Evolutionary conservation across 331 rosid species (phyloP).

Genomic region (Erythrophleum ivorense): DNA sequence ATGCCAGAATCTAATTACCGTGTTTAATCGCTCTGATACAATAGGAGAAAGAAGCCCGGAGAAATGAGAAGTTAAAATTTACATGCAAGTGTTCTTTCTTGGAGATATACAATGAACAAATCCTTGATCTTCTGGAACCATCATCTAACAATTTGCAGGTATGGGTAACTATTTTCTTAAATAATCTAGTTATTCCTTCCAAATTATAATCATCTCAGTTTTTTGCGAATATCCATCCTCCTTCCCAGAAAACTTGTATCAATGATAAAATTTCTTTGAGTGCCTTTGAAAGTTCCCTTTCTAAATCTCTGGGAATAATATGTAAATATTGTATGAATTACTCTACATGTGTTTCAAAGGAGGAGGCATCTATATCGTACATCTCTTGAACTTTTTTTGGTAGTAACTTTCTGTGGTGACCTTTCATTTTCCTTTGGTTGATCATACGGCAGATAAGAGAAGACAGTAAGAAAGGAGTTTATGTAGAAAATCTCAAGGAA

Average conservation of each 20-base stretch:
- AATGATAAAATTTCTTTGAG: neutral
- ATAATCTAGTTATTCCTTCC: slow-evolving; percentile 8
- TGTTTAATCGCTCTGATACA: slow-evolving; percentile 29
- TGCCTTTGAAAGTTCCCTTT: neutral
- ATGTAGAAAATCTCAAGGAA: slow-evolving; percentile 94
- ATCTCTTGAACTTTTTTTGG: neutral
- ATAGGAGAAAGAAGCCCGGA: slow-evolving; percentile 91
- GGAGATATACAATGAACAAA: slow-evolving; percentile 97
- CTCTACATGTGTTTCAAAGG: neutral
- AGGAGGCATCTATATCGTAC: slow-evolving; percentile 8
- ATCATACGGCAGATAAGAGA: slow-evolving; percentile 75
- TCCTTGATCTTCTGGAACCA: slow-evolving; percentile 96
- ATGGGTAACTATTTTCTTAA: slow-evolving; percentile 33
- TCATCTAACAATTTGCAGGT: slow-evolving; percentile 92
- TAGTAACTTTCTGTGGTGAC: neutral
- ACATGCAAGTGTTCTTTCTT: slow-evolving; percentile 91
- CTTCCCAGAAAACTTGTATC: neutral
- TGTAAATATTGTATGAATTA: neutral
- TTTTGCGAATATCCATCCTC: slow-evolving; percentile 19
- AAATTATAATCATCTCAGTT: slow-evolving; percentile 3
- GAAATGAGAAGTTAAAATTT: slow-evolving; percentile 88
- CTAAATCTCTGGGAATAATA: neutral
- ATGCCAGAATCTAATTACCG: slow-evolving; percentile 33
- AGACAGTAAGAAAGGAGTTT: slow-evolving; percentile 91
- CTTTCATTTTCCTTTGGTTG: neutral